Conservation (phyloP, 2,329 filamentous ascomycete genomes). For the Pseudopyricularia javanii region DNA sequence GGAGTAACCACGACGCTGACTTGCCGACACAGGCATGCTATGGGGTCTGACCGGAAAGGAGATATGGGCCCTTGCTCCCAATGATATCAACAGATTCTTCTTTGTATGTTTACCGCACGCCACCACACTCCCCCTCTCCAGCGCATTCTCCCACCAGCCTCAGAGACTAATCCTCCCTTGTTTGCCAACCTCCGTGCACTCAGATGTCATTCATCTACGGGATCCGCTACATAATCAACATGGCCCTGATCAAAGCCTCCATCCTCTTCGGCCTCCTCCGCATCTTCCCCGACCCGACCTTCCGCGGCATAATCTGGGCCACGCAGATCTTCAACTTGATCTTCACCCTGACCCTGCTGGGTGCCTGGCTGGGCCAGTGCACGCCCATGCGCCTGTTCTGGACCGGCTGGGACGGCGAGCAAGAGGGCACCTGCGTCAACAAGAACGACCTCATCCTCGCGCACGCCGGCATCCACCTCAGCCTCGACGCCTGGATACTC, state of each 20-base stretch:
- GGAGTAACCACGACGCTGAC: background rate
- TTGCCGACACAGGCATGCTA: background rate
- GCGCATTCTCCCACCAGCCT: no score
- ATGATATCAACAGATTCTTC: background rate
- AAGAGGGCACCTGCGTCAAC: constrained; percentile 33
- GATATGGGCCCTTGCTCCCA: background rate
- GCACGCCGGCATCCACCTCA: constrained; percentile 38
- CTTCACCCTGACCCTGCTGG: constrained; percentile 27
- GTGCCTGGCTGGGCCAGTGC: constrained; percentile 38
- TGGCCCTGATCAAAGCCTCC: constrained; percentile 35
- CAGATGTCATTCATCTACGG: constrained; percentile 24
- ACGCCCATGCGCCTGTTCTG: constrained; percentile 38
- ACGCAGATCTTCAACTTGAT: constrained; percentile 25
- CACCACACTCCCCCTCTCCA: no score
- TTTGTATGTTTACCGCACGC: background rate
- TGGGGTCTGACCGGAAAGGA: background rate
- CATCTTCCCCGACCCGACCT: constrained; percentile 30
- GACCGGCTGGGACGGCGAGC: constrained; percentile 35
- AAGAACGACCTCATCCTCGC: constrained; percentile 36
- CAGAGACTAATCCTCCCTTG: no score
- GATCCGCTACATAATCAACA: constrained; percentile 30
- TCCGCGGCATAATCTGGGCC: constrained; percentile 27
- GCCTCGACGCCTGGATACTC: constrained; percentile 38
- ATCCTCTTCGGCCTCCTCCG: constrained; percentile 42
- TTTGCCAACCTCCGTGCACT: no score